These are phyloP conservation scores for Orbilia blumenaviensis DNA, from an alignment of 2,329 filamentous ascomycete species.

Conservation along the genomic window DNA sequence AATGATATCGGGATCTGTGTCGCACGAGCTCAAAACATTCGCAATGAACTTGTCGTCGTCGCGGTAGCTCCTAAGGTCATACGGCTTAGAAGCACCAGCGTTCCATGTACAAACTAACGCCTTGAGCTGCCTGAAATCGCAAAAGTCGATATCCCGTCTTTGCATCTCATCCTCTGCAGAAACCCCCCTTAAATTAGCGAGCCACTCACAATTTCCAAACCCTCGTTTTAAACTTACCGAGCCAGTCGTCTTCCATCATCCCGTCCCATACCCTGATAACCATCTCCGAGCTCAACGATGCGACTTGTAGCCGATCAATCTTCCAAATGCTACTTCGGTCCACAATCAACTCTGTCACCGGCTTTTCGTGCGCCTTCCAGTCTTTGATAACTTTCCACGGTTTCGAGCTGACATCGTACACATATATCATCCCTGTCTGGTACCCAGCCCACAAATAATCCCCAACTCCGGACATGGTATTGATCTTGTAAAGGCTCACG, in stretches of 20 bases:
- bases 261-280: conserved; percentile 89
- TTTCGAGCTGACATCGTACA: conserved; percentile 83
- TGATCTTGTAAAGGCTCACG: conserved; percentile 95
- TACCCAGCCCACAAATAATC: conserved; percentile 90
- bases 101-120: conserved; percentile 94
- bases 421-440: conserved; percentile 90
- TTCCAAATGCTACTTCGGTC: conserved; percentile 87
- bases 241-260: conserved; percentile 89
- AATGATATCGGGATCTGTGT: conserved; percentile 80
- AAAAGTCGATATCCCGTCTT: conserved; percentile 80
- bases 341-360: conserved; percentile 78
- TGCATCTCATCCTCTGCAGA: conserved; percentile 81
- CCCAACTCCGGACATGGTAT: conserved; percentile 81
- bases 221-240: conserved; percentile 65
- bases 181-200: not conserved
- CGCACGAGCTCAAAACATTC: conserved; percentile 77
- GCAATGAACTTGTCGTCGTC: conserved; percentile 80
- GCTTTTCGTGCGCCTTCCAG: conserved; percentile 88
- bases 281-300: conserved; percentile 87
- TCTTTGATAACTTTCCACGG: conserved; percentile 94
- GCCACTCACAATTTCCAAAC: not conserved
- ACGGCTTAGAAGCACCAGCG: conserved; percentile 92
- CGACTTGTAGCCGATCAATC: conserved; percentile 81
- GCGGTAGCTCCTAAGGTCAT: conserved; percentile 75
- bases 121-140: conserved; percentile 81